A percentile compares a stretch with the other conserved stretches of the same genome.
phyloP scores from a whole-genome alignment of 2,329 filamentous ascomycete species.

The Colletotrichum tropicale region DNA sequence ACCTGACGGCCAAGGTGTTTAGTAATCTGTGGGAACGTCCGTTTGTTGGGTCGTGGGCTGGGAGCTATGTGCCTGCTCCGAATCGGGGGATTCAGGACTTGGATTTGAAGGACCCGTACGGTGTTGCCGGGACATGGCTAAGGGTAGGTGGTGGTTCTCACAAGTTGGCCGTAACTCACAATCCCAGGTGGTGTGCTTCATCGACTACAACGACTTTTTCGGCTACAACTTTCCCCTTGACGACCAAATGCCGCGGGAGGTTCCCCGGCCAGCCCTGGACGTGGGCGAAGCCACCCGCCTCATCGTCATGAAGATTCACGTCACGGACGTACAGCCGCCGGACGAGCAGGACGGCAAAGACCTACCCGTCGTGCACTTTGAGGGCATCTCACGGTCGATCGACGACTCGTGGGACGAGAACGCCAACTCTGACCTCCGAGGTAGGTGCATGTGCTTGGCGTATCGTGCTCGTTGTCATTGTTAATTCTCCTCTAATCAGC shows the following conservation, averaged over 20 bases:
- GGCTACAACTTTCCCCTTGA: conserved; percentile 69
- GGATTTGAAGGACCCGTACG: conserved; percentile 70
- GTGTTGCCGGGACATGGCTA: conserved; percentile 73
- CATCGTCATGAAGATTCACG: conserved; percentile 70
- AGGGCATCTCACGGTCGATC: conserved; percentile 64
- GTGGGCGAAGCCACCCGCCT: conserved; percentile 72
- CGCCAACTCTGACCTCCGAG: conserved; percentile 68
- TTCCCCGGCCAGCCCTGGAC: conserved; percentile 54
- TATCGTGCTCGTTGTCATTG: neutral
- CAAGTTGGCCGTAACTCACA: neutral
- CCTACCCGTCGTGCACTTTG: conserved; percentile 71
- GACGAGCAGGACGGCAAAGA: conserved; percentile 60
- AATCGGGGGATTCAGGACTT: conserved; percentile 43
- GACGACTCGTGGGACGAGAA: conserved; percentile 72
- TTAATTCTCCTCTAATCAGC: conserved; percentile 21
- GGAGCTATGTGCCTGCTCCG: conserved; percentile 48
- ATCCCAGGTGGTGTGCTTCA: conserved; percentile 48
- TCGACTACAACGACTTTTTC: conserved; percentile 76
- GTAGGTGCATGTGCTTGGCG: conserved; percentile 41
- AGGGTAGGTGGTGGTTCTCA: conserved; percentile 50
- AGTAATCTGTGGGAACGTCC: conserved; percentile 57
- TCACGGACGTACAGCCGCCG: conserved; percentile 65
- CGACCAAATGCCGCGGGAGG: conserved; percentile 42
- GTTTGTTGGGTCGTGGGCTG: conserved; percentile 59
- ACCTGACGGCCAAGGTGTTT: conserved; percentile 50